Base-by-base conservation (phyloP, 2,329 filamentous ascomycete species). In the Curvularia verruculosa region DNA sequence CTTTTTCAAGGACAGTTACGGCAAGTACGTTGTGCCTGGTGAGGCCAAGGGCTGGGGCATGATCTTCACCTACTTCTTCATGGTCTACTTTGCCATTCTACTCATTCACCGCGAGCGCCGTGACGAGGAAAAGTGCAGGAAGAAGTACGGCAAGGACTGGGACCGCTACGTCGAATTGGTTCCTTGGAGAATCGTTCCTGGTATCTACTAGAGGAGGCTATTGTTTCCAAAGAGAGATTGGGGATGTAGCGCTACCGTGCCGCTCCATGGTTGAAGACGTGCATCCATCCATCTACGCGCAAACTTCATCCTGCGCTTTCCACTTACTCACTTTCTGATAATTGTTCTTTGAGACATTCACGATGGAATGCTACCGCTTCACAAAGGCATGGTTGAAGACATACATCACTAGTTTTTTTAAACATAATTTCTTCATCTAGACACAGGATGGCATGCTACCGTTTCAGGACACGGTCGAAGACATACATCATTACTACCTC, bases 121-220 rank as follows among this genome's bases (percentile, higher is more conserved):
- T 51, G 94, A 98, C 66, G 93, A 97, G 66, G 90, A 91, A 75
- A 96, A 96, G 82, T 98, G 94, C 77, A 82, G 85, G 61, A 85
- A 85, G 72, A 98, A 98, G 83, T 98, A 98, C 71, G 93, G 93
- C 24, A 88, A 88, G 66, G 92, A 97, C 73, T 98, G 94, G 93
- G 86, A 92, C 61, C 85, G 87, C 78, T 98, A 97, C 78, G 92
- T 90, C 77, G 87, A 88, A 77, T 84, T 87, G 72, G 94, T 97
- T 43, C 87, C 83, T 58, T 96, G 85, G 77, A 85, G 88, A 72
- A 96, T 98, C 66, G 78, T 97, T 39, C 94, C 94, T 5, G 90
- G 90, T 34, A 80, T 97, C 18, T 97, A 97, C 79, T 97, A 74
- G 52, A 47, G 3, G 10, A 1, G n/a, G 19, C 12, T 7, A 2